Percentiles rank a stretch among this genome's conserved stretches.
Conservation (phyloP, 441 rosid genomes). For the Flueggea neowawraea region DNA sequence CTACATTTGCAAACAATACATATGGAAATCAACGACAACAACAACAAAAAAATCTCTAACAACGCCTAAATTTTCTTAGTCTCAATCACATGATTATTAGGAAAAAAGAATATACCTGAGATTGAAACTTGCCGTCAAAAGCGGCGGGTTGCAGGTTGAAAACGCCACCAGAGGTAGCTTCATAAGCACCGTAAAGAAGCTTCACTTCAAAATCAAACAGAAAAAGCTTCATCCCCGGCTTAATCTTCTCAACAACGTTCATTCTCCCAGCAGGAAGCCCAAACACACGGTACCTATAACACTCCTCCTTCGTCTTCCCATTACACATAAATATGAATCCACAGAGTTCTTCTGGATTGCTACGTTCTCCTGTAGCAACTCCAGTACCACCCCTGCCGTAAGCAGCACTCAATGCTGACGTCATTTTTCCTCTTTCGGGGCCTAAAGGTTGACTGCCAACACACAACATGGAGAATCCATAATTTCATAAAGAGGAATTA, state of each 20-base stretch:
- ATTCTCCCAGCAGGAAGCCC: conserved; percentile 23
- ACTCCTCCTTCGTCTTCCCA: conserved; percentile 29
- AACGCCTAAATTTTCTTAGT: too few relatives aligned
- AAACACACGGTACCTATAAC: conserved; percentile 24
- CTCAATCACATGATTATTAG: background rate
- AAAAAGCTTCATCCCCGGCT: conserved; percentile 27
- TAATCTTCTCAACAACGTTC: conserved; percentile 18
- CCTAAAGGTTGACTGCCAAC: too few relatives aligned
- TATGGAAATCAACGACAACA: too few relatives aligned
- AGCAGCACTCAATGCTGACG: background rate
- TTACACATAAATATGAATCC: conserved; percentile 50
- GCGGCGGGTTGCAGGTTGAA: conserved; percentile 28
- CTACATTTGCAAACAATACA: too few relatives aligned
- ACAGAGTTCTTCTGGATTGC: conserved; percentile 18
- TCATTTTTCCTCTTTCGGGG: background rate
- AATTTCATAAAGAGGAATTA: too few relatives aligned
- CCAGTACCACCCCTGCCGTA: conserved; percentile 4
- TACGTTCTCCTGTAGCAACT: conserved; percentile 6
- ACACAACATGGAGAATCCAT: too few relatives aligned
- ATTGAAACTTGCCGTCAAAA: conserved; percentile 26
- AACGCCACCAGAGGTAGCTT: conserved; percentile 25
- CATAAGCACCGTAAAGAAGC: conserved; percentile 28
- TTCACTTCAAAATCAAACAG: conserved; percentile 27
- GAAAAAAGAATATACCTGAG: conserved; percentile 22
- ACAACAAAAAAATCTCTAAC: too few relatives aligned